Base-by-base conservation (phyloP, 352 stramenopile genomes). In the Phytophthora tubulina region DNA sequence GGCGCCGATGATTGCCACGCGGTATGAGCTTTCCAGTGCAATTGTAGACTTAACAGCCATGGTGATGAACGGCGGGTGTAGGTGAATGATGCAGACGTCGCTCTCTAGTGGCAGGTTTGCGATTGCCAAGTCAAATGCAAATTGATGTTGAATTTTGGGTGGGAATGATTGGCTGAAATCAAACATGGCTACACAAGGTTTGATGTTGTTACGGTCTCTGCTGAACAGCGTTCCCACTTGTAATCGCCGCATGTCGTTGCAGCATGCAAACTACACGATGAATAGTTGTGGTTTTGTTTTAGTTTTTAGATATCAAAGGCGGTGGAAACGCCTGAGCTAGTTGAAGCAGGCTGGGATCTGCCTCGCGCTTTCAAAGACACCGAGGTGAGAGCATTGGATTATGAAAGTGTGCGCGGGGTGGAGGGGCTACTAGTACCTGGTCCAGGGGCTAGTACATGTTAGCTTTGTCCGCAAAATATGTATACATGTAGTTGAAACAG, bases 1-100 rank as follows among this genome's bases (percentile, higher is more conserved):
- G 0, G 81, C 81, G 15, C 81, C 83, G 10, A 91, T 53, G 14
- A 91, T 60, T 4, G 46, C 81, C 35, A 89, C 83, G 30, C 81
- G 83, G 55, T 72, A 76, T 33, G 68, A 76, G 32, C 38, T 62
- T 10, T 61, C 48, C 36, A 75, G 15, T 39, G 38, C 41, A 38
- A 51, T 44, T 35, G 51, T 36, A 54, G 59, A 33, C 51, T 74
- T 70, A 32, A 14, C 13, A 41, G 50, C 33, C 65, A 73, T 73
- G 49, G n/a, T 17, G 21, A 2, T 27, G 31, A 38, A 41, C 30
- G 15, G 8, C 33, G 33, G 39, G 7, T 38, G 39, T 30, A 9
- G 54, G n/a, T 27, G 21, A 27, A 27, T 35, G 17, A 30, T 51
- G 44, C 32, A 27, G 8, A 27, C 21, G 21, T 27, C 21, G 21